Base-by-base conservation (phyloP, 2,329 filamentous ascomycete species). In the Pezicula carpinea region DNA sequence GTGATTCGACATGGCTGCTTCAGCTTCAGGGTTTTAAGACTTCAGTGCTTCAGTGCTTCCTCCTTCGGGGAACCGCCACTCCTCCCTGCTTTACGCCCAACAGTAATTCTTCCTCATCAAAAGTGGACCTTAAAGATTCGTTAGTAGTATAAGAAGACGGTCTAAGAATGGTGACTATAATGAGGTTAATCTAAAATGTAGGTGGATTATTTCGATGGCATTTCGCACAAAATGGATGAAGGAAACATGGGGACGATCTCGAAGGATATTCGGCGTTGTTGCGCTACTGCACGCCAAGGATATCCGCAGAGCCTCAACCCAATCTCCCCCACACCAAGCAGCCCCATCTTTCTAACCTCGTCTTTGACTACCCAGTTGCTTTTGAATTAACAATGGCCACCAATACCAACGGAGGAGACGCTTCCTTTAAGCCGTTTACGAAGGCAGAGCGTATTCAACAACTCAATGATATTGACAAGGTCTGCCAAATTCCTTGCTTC, bases 381-480 rank as follows among this genome's bases (percentile, higher is more conserved):
- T 23, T 45, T 31, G 6, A 7, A 21, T 11, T 19, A 4, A 23
- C 26, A 43, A 43, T 43, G 41, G 46, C 46, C 34, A 38, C 43
- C 40, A 38, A 31, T 15, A 34, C 43, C 3, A 38, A 42, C 18
- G 52, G 46, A 39, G 31, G 29, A 15, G 42, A 46, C 23, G 53
- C 61, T 34, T 17, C 39, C 6, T 56, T 64, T 44, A 54, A 63
- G 35, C 60, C 57, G n/a, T 86, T 91, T 55, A 86, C 82, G 8
- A 77, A 85, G 29, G 78, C 85, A 34, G 86, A 95, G 64, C 87
- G 87, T 54, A 89, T 95, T 54, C 75, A 83, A 48, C 88, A 95
- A 60, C 79, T 95, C 47, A 85, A 83, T 56, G 80, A 84, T 35
- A 87, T 95, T 57, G 89, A 95, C 68, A 79, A 79, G 60, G 82